phyloP scores from a whole-genome alignment of 1,284 basidiomycete genomes.

The Leccinum ponderosum region DNA sequence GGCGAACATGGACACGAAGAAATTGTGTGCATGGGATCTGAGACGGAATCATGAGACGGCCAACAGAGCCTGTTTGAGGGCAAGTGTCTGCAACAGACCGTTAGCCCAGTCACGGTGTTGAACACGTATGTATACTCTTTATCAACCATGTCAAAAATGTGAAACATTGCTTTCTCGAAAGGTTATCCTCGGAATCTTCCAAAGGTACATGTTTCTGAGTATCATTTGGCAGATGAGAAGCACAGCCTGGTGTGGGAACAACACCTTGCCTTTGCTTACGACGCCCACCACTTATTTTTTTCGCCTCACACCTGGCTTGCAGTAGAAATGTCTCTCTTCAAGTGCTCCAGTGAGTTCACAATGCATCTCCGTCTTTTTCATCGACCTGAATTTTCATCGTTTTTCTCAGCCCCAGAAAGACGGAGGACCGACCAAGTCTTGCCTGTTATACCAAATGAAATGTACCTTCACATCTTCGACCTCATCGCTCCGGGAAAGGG shows the following conservation, averaged over 20 bases:
- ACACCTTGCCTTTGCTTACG: not conserved
- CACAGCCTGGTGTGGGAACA: not conserved
- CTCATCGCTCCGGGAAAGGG: not conserved
- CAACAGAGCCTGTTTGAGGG: not conserved
- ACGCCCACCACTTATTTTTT: not conserved
- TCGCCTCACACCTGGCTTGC: not conserved
- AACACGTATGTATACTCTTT: not conserved
- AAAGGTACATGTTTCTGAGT: not conserved
- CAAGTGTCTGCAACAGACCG: not conserved
- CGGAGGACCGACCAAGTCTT: not conserved
- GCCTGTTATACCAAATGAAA: not conserved
- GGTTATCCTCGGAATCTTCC: not conserved
- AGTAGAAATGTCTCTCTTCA: not conserved
- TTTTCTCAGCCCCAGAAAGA: not conserved
- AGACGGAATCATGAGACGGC: too few species aligned
- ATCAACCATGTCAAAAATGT: not conserved
- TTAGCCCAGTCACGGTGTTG: not conserved
- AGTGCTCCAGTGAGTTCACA: not conserved
- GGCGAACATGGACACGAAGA: not conserved
- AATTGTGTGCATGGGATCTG: not conserved
- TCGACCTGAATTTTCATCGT: not conserved
- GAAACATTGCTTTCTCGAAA: not conserved
- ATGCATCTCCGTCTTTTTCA: not conserved
- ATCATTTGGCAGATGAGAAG: not conserved
- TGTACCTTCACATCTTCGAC: not conserved